A percentile compares a stretch with the other conserved stretches of the same genome.
Conservation (phyloP, 331 rosid genomes). For the Ulmus americana region DNA sequence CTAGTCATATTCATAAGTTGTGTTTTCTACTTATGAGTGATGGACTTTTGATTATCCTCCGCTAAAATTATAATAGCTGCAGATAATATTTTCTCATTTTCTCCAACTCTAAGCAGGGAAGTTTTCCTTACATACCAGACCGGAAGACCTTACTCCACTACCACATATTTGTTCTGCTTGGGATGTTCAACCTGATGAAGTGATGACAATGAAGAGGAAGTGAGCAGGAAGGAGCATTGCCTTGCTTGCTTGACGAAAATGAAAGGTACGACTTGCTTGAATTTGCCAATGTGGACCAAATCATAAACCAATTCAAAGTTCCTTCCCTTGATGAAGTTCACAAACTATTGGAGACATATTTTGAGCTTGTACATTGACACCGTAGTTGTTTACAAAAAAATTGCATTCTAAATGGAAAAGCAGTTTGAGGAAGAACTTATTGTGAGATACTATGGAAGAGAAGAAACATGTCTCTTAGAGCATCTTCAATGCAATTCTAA, state of each 20-base stretch:
- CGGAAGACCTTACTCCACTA: conserved; percentile 50
- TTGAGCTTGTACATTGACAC: conserved; percentile 59
- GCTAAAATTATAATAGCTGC: conserved; percentile 31
- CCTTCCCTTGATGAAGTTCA: conserved; percentile 60
- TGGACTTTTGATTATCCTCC: neutral
- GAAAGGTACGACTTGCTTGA: conserved; percentile 62
- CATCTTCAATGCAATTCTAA: no score
- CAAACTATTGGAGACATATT: conserved; percentile 51
- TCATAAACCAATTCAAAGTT: conserved; percentile 67
- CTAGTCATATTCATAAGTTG: neutral
- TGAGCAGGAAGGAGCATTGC: conserved; percentile 71
- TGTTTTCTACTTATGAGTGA: neutral
- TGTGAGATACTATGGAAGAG: neutral
- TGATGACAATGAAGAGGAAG: conserved; percentile 81
- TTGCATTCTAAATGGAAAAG: neutral
- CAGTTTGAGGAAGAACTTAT: neutral
- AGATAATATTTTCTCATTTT: conserved; percentile 65
- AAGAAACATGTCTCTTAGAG: no score
- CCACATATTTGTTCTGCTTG: conserved; percentile 83
- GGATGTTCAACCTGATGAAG: conserved; percentile 79
- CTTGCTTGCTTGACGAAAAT: conserved; percentile 81
- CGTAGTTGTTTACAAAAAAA: neutral
- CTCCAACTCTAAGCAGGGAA: conserved; percentile 87
- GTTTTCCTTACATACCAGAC: conserved; percentile 79
- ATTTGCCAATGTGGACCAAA: conserved; percentile 34